Base-by-base conservation (phyloP, 257 asterid species). In the Capsicum baccatum region DNA sequence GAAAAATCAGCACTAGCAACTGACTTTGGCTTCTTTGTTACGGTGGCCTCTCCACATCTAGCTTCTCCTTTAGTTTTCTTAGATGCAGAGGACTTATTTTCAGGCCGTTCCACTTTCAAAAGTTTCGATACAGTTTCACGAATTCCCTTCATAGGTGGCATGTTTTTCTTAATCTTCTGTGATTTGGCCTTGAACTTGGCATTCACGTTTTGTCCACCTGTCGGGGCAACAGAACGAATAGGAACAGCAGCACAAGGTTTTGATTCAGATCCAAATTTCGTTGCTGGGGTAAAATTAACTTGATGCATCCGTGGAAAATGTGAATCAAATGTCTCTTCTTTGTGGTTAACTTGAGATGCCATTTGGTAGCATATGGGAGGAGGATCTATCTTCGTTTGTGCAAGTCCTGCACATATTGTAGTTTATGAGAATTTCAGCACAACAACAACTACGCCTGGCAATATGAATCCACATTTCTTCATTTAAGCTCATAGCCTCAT, bases 231-330 rank as follows among this genome's bases (percentile, higher is more conserved):
- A 33, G 92, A 68, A 66, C 85, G 90, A 79, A 91, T 67, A 47
- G 94, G 91, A 69, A 89, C 73, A 4, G 91, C 90, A 56, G 86
- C 88, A 47, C 79, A 83, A 6, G 85, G 83, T 64, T 50, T 67
- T 15, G 79, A 52, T 76, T 15, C 8, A 47, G 81, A 76, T 50
- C 81, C 81, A 26, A 52, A 54, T 76, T 2, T 14, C 26, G 64
- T 52, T 76, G 63, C 47, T 5, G 81, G 81, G 81, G 26, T 42
- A 0, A 14, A 50, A 21, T 21, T 52, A 19, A 50, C 60, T 74
- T 6, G 58, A 74, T 74, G 60, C 50, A 50, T 74, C 80, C 44
- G 3, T 48, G 62, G 62, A 48, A 76, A 76, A 52, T 76, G 48
- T 0, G 81, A 52, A 76, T 76, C 63, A 52, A 26, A 76, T 74